Conservation (phyloP, 1,284 basidiomycete species). For the Hymenochaete sp. region DNA sequence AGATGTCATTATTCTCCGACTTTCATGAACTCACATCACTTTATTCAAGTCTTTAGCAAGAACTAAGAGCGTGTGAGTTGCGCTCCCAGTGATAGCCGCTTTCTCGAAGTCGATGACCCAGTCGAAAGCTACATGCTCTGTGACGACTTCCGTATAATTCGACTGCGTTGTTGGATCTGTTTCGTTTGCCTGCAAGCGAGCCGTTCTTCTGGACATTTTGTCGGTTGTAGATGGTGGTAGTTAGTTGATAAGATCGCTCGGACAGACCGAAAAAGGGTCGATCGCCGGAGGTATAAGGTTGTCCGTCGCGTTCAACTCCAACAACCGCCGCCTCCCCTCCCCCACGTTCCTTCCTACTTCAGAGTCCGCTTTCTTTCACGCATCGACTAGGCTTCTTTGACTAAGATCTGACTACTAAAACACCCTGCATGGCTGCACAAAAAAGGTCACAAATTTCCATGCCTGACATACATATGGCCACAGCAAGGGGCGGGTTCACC, state of each 20-base stretch:
- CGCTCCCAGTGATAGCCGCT: constrained; percentile 65
- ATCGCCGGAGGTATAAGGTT: no score
- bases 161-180: constrained; percentile 77
- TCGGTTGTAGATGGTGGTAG: no score
- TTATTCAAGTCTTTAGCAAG: constrained; percentile 52
- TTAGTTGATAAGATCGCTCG: no score
- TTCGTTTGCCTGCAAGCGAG: no score
- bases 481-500: constrained; percentile 37
- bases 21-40: constrained; percentile 42
- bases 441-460: constrained; percentile 20
- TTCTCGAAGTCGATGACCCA: constrained; percentile 79
- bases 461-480: constrained; percentile 59
- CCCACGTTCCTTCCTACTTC: no score
- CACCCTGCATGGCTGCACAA: background rate
- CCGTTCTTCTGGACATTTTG: no score
- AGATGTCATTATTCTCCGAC: constrained; percentile 38
- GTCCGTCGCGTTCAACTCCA: no score
- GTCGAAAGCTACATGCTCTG: constrained; percentile 65
- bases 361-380: no score
- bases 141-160: constrained; percentile 66
- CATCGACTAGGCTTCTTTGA: no score
- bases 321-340: no score
- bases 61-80: constrained; percentile 56
- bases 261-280: no score
- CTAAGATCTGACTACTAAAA: no score